Evolutionary conservation across 2,329 filamentous ascomycete genomes (phyloP).

Genomic region (Nemania bipapillata): DNA sequence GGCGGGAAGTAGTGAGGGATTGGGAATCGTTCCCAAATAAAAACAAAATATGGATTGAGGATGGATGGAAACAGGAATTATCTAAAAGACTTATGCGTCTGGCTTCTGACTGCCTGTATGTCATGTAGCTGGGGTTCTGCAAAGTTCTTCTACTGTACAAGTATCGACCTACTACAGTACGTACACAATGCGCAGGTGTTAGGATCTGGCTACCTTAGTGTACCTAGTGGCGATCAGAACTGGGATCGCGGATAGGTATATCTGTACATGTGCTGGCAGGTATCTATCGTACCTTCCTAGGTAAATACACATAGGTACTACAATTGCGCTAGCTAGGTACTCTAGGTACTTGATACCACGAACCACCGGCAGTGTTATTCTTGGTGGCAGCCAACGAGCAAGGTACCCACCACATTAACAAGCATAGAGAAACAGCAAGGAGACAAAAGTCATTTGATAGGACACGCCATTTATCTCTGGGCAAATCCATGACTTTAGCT

Average conservation of each 20-base stretch:
- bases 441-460: neutral
- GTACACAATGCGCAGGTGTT: conserved; percentile 21
- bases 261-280: neutral
- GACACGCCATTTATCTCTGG: neutral
- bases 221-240: conserved; percentile 42
- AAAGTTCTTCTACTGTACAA: conserved; percentile 24
- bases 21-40: conserved; percentile 7
- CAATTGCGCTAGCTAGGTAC: conserved; percentile 1
- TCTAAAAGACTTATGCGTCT: conserved; percentile 10
- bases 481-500: neutral
- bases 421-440: neutral
- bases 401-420: neutral
- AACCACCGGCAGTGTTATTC: neutral
- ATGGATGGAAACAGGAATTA: conserved; percentile 25
- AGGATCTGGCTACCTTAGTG: conserved; percentile 27
- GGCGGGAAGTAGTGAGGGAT: neutral
- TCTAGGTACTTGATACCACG: conserved; percentile 5
- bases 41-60: conserved; percentile 22
- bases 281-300: neutral
- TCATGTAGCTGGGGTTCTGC: conserved; percentile 18
- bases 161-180: too few relatives aligned
- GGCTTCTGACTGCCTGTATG: conserved; percentile 14
- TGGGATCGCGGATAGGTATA: conserved; percentile 26
- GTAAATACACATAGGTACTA: neutral
- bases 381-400: neutral